Base-by-base conservation (phyloP, 768 basidiomycete species). In the Mycena indigotica region DNA sequence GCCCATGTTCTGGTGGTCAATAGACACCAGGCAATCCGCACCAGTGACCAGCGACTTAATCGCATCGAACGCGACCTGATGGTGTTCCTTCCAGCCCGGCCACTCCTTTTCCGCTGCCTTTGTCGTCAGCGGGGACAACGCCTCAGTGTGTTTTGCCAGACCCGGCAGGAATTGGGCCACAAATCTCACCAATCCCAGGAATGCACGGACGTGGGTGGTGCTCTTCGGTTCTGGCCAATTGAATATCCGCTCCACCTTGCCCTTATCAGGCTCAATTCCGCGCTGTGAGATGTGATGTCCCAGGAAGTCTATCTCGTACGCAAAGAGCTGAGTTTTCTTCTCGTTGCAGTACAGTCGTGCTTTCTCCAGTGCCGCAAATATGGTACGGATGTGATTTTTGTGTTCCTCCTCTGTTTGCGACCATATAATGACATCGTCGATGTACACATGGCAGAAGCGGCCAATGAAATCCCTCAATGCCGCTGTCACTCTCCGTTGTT, bases 371-470 rank as follows among this genome's bases (percentile, higher is more conserved):
- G 39, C 38, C 0, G 68, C 65, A 0, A 78, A 63, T 15, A 76
- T 67, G 0, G 23, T 19, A 0, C 52, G 29, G 1, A 74, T 63
- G 50, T 73, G 67, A 1, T 38, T 0, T 0, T 57, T 30, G 28
- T 79, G 78, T 53, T 77, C 72, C 4, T 73, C 73, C 0, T 75
- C 16, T 0, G 67, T 54, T 0, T 76, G 15, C 0, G 77, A 82
- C 73, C 74, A 80, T 28, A 80, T 77, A 19, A 81, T 66, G 30
- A 80, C 75, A 52, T 80, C 72, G 56, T 82, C 77, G 0, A 80
- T 63, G 59, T 81, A 80, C 0, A 77, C 69, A 54, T 80, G 74
- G 49, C 76, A 76, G 45, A 79, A 70, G 3, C 65, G 63, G 0
- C 79, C 77, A 24, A 82, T 69, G 12, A 66, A 64, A 0, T 66